These are phyloP conservation scores for Pseudogymnoascus sp. DNA, from an alignment of 2,329 filamentous ascomycete genomes.

Conservation along the genomic window DNA sequence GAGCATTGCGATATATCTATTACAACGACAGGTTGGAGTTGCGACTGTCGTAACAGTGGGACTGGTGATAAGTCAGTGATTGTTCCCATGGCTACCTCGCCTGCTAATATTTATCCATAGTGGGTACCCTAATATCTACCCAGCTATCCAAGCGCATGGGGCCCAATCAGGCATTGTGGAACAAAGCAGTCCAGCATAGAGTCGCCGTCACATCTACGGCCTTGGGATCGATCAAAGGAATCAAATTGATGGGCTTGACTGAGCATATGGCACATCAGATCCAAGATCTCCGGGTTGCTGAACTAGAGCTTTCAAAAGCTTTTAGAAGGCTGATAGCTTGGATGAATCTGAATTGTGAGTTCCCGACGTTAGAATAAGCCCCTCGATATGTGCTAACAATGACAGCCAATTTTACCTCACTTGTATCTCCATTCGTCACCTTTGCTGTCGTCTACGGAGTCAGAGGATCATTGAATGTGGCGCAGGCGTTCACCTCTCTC, in stretches of 20 bases:
- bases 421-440: conserved; percentile 17
- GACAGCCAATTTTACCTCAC: not conserved
- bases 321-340: not conserved
- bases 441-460: conserved; percentile 15
- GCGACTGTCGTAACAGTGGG: not conserved
- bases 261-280: conserved; percentile 12
- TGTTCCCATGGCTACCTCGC: not conserved
- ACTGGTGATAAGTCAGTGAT: not conserved
- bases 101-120: not conserved
- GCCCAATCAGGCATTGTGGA: conserved; percentile 24
- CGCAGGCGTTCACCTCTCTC: conserved; percentile 7
- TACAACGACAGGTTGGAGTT: conserved; percentile 30
- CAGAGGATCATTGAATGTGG: conserved; percentile 6
- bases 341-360: not conserved
- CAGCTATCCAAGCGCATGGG: conserved; percentile 3
- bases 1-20: conserved; percentile 30
- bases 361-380: not conserved
- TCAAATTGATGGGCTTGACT: conserved; percentile 35
- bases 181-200: conserved; percentile 30
- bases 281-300: not conserved
- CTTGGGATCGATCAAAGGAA: conserved; percentile 31
- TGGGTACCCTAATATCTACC: not conserved
- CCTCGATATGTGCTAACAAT: conserved; percentile 11
- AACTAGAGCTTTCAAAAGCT: conserved; percentile 8
- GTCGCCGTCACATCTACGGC: conserved; percentile 31